Evolutionary conservation across 805 yeast genomes (phyloP), one percentile per base, ranked within the genome.

Genomic region (Candida loeiensis): DNA sequence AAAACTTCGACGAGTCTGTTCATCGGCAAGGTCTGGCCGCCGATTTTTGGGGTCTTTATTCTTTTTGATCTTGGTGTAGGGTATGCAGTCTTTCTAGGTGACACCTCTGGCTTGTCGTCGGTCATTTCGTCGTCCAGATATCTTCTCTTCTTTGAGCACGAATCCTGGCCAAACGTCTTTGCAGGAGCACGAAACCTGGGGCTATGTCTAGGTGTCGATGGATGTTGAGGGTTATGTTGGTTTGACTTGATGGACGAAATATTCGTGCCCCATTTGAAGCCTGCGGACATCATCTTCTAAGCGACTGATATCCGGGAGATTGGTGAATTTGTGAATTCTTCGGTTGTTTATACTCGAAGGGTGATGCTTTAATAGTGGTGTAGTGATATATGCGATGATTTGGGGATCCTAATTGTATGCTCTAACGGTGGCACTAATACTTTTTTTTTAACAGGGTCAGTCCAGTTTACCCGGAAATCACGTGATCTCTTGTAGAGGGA

Each of bases 1-100:
- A 87, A 64, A 6, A 83, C 77, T 56, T 87, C 93, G 15, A 87
- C 69, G 19, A 84, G 60, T 44, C 95, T 70, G 34, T 66, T 58
- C 14, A 85, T 55, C 3, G 93, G 85, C 37, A 86, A 69, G 9
- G 69, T 71, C 45, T 77, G 79, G 4, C 89, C 87, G 24, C 59
- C 46, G 15, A 79, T 72, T 34, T 62, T 61, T 37, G 71, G 74
- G 19, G 71, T 64, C 50, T 66, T 67, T 19, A 64, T 45, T 40
- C 59, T 54, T 44, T 69, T 69, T 25, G 25, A 35, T 7, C 30
- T 33, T 5, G 19, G 24, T 4, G n/a, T 19, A 4, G 44, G 44
- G 29, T 32, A 26, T 31, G 39, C 32, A 19, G 34, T 21, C 16
- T 33, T 39, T 32, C 47, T 27, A 9, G 45, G 32, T 27, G 40